These are phyloP conservation scores for Oenanthe sinensis DNA, from an alignment of 129 eudicot genomes.

Conservation along the genomic window DNA sequence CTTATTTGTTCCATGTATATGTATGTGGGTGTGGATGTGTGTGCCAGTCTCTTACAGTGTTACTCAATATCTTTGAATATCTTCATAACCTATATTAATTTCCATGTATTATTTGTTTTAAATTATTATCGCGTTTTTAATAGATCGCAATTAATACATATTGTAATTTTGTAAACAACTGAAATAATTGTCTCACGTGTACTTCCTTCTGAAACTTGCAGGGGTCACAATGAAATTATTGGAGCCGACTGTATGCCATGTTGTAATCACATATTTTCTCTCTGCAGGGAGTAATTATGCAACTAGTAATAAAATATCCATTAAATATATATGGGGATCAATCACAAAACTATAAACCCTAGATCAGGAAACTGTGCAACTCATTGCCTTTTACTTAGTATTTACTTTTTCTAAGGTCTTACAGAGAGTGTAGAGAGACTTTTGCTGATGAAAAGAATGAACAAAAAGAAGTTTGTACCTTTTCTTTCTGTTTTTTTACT, in stretches of 20 bases:
- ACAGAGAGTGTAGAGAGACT: neutral
- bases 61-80: neutral
- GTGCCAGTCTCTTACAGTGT: neutral
- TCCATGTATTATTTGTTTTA: neutral
- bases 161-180: neutral
- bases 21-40: no score
- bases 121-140: no score
- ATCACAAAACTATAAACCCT: neutral
- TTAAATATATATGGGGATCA: neutral
- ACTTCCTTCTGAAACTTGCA: neutral
- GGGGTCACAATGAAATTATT: neutral
- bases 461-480: neutral
- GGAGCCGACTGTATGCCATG: neutral
- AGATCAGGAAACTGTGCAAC: constrained; percentile 1
- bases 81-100: no score
- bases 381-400: neutral
- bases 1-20: neutral
- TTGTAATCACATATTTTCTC: neutral
- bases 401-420: neutral
- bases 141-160: neutral
- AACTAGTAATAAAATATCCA: neutral
- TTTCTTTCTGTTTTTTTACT: neutral
- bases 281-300: neutral
- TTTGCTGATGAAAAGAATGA: neutral
- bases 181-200: neutral